Evolutionary conservation across 2,329 filamentous ascomycete species (phyloP).

Genomic region (Penicillium expansum): DNA sequence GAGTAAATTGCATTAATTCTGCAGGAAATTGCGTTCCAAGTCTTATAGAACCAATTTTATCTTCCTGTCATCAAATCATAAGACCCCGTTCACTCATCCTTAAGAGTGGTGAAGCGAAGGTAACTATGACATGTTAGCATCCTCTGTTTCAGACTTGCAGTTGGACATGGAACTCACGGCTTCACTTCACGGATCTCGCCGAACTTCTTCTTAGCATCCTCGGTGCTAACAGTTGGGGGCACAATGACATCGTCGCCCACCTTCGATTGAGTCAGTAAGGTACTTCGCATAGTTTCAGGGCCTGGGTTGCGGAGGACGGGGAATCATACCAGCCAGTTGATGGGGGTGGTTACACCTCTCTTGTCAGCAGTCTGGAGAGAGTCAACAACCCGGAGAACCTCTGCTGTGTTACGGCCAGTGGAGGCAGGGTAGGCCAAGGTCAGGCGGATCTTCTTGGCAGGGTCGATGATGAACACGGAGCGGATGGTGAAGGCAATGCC

Average conservation of each 20-base stretch:
- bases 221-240: conserved; percentile 75
- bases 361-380: conserved; percentile 81
- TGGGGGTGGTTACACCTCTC: conserved; percentile 82
- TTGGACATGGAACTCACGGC: conserved; percentile 43
- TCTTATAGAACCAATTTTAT: not conserved
- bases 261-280: no score
- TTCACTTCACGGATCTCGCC: conserved; percentile 65
- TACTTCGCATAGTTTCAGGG: no score
- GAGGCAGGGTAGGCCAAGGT: conserved; percentile 91
- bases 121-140: conserved; percentile 35
- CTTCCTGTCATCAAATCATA: conserved; percentile 17
- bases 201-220: conserved; percentile 85
- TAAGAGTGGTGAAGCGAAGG: conserved; percentile 34
- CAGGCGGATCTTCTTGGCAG: conserved; percentile 86
- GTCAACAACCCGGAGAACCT: conserved; percentile 73
- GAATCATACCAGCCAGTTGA: conserved; percentile 69
- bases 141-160: not conserved
- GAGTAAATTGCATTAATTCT: not conserved
- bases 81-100: conserved; percentile 29
- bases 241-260: conserved; percentile 87
- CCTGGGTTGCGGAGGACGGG: no score
- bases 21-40: not conserved
- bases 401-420: conserved; percentile 77
- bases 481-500: conserved; percentile 81
- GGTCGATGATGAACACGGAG: conserved; percentile 92